A percentile compares a stretch with the other conserved stretches of the same genome.
phyloP scores from a whole-genome alignment of 768 basidiomycete species.

The Myochromella boudieri region DNA sequence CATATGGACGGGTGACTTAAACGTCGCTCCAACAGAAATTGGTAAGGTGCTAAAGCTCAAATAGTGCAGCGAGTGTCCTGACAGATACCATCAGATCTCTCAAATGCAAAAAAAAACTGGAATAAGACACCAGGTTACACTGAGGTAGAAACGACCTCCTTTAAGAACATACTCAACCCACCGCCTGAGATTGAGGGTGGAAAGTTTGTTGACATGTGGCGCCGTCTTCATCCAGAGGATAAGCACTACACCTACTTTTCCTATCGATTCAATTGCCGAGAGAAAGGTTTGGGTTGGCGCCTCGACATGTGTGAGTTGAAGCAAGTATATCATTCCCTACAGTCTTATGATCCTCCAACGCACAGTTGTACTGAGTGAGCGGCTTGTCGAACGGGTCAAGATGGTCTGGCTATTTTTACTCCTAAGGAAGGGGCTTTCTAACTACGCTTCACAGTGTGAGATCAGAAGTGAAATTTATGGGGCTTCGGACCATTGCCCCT shows the following conservation, averaged over 20 bases:
- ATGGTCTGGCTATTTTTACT: constrained; percentile 35
- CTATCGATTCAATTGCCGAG: constrained; percentile 77
- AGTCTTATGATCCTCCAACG: neutral
- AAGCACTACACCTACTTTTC: constrained; percentile 85
- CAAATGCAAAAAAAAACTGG: constrained; percentile 75
- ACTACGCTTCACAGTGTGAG: constrained; percentile 54
- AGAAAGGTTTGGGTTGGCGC: constrained; percentile 85
- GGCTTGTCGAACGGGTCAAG: constrained; percentile 61
- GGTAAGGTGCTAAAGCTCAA: constrained; percentile 37
- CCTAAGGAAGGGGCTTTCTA: neutral
- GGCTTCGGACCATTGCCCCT: constrained; percentile 83
- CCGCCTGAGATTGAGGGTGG: constrained; percentile 34
- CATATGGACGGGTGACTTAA: constrained; percentile 87
- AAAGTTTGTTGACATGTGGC: constrained; percentile 79
- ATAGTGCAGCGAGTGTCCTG: neutral
- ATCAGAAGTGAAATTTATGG: constrained; percentile 85
- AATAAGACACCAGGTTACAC: constrained; percentile 89
- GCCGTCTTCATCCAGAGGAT: constrained; percentile 63
- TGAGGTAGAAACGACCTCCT: constrained; percentile 75
- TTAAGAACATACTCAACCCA: constrained; percentile 63
- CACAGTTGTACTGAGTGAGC: constrained; percentile 75
- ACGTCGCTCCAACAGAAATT: constrained; percentile 77
- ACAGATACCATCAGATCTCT: constrained; percentile 47
- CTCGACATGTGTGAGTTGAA: constrained; percentile 74
- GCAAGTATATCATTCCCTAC: neutral